Evolutionary conservation across 495 filamentous ascomycete genomes (phyloP).

Genomic region (Tuber umbilicatum): DNA sequence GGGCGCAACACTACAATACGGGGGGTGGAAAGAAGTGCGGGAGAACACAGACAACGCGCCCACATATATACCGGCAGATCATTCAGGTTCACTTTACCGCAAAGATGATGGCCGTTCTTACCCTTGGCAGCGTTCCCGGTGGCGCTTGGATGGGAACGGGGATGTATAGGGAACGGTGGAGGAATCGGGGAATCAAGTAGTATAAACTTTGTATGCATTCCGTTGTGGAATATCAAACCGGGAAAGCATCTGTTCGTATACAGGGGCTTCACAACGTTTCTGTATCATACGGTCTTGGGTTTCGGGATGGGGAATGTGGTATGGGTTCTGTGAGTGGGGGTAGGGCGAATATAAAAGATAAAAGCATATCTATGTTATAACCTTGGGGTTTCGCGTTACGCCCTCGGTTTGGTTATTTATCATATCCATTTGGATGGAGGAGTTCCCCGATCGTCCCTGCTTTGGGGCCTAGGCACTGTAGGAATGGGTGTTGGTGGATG

Average conservation of each 20-base stretch:
- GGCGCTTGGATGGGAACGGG: background rate
- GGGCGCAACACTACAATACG: background rate
- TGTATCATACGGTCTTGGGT: too few relatives aligned
- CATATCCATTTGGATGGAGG: too few relatives aligned
- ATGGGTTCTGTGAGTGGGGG: background rate
- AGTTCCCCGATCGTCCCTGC: background rate
- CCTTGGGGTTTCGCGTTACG: too few relatives aligned
- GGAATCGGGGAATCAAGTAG: background rate
- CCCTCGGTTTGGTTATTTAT: too few relatives aligned
- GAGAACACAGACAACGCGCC: background rate
- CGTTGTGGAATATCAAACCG: background rate
- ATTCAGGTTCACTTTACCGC: background rate
- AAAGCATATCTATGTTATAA: background rate
- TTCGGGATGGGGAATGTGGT: background rate
- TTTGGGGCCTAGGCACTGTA: background rate
- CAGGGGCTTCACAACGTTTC: too few relatives aligned
- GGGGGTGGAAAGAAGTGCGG: background rate
- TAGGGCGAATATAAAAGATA: background rate
- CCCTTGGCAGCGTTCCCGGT: background rate
- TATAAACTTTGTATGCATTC: background rate
- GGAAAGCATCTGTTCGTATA: too few relatives aligned
- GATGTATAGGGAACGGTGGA: background rate
- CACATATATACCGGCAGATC: background rate
- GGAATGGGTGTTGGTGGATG: too few relatives aligned
- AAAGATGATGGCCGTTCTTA: background rate